Evolutionary conservation across 768 basidiomycete species (phyloP).

Genomic region (Pisolithus marmoratus): DNA sequence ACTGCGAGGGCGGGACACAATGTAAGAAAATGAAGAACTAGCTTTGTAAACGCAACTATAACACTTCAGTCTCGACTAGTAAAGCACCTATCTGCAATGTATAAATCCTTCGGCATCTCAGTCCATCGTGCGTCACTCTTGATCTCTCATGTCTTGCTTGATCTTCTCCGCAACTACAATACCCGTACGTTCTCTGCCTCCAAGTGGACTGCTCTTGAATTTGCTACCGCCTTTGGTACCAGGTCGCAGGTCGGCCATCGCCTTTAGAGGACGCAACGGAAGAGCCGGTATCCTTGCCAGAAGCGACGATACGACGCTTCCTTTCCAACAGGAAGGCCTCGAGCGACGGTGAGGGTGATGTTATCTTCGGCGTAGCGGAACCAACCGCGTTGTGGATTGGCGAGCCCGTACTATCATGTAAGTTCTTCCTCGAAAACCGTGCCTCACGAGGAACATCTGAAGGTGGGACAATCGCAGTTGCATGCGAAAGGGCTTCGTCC

Average conservation of each 20-base stretch:
- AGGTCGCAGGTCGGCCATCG: conserved; percentile 8
- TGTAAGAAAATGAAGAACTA: too few species aligned
- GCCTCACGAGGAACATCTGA: not conserved
- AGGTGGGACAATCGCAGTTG: conserved; percentile 1
- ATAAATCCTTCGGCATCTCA: not conserved
- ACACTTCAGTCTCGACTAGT: too few species aligned
- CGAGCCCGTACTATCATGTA: conserved; percentile 10
- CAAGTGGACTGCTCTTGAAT: conserved; percentile 74
- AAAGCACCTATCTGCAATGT: not conserved
- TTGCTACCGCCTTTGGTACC: conserved; percentile 42
- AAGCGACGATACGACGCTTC: conserved; percentile 43
- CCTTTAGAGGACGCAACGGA: conserved; percentile 4
- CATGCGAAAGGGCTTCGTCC: conserved; percentile 3
- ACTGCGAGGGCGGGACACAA: too few species aligned
- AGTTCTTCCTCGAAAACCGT: conserved; percentile 9
- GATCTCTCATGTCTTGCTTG: conserved; percentile 26
- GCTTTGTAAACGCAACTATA: too few species aligned
- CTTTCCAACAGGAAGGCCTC: conserved; percentile 66
- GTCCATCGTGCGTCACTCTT: conserved; percentile 1
- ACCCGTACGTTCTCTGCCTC: conserved; percentile 37
- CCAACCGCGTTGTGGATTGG: conserved; percentile 11
- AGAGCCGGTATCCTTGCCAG: conserved; percentile 12
- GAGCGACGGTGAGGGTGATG: conserved; percentile 51
- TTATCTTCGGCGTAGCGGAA: conserved; percentile 25
- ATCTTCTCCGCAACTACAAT: conserved; percentile 48